Evolutionary conservation across 306 rosid species (phyloP).

Genomic region (Quercus alba): DNA sequence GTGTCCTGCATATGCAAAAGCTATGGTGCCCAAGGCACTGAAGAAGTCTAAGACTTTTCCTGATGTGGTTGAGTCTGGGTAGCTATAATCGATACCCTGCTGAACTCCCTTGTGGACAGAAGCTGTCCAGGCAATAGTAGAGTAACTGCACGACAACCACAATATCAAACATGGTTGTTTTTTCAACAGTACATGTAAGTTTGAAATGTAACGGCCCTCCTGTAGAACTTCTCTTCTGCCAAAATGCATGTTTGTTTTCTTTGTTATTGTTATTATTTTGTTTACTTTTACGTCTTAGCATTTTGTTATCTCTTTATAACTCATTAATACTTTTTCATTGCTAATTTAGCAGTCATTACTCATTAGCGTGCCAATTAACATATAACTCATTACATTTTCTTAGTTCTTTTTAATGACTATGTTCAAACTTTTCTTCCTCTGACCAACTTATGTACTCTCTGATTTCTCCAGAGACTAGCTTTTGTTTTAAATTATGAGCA

Average conservation of each 20-base stretch:
- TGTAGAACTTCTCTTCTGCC: no score
- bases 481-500: neutral
- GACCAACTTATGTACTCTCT: neutral
- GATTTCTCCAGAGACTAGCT: neutral
- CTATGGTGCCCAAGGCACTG: slow-evolving; percentile 59
- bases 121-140: slow-evolving; percentile 70
- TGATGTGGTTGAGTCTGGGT: slow-evolving; percentile 18
- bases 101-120: slow-evolving; percentile 55
- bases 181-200: neutral
- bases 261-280: no score
- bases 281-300: neutral
- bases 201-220: no score
- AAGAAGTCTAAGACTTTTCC: slow-evolving; percentile 54
- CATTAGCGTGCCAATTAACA: neutral
- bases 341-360: neutral
- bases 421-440: no score
- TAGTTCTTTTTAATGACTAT: no score
- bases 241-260: no score
- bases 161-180: neutral
- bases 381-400: neutral
- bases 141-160: slow-evolving; percentile 47
- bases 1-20: slow-evolving; percentile 81
- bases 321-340: no score
- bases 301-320: neutral
- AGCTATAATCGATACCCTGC: slow-evolving; percentile 38